Evolutionary conservation across 208 protist genomes (phyloP).

Genomic region (Crithidia expoeki): DNA sequence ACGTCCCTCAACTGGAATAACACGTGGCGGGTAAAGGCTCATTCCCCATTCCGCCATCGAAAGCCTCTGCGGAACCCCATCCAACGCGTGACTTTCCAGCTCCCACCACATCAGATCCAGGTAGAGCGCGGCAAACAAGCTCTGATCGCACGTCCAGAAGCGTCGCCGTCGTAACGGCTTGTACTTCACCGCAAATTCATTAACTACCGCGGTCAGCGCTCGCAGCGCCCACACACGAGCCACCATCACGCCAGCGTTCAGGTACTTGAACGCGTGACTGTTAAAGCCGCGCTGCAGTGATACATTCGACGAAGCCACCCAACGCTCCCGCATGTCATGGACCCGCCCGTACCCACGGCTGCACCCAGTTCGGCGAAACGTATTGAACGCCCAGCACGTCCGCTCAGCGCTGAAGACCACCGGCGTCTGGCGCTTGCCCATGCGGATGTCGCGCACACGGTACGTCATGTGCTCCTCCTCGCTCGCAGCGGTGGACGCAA

Average conservation of each 20-base stretch:
- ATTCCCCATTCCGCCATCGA: not conserved
- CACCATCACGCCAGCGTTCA: slow-evolving; percentile 8
- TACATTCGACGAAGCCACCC: not conserved
- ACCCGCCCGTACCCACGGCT: not conserved
- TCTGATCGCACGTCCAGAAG: slow-evolving; percentile 1
- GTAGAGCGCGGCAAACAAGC: not conserved
- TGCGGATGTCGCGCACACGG: slow-evolving; percentile 4
- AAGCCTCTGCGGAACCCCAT: not conserved
- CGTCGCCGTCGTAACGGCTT: not conserved
- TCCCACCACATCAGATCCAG: slow-evolving; percentile 3
- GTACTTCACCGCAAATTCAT: not conserved
- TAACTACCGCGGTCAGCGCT: not conserved
- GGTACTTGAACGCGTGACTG: not conserved
- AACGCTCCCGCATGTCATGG: not conserved
- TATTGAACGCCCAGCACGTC: not conserved
- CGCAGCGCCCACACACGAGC: slow-evolving; percentile 6
- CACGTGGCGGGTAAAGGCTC: not conserved
- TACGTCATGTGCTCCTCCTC: slow-evolving; percentile 4
- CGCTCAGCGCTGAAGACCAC: slow-evolving; percentile 1
- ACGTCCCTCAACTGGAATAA: not conserved
- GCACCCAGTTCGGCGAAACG: not conserved
- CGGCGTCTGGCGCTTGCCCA: slow-evolving; percentile 1
- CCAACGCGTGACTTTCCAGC: not conserved
- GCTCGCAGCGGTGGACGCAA: not conserved
- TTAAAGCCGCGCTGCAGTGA: not conserved